Conservation (phyloP, 495 filamentous ascomycete species). For the Podospora bellae-mahoneyi region DNA sequence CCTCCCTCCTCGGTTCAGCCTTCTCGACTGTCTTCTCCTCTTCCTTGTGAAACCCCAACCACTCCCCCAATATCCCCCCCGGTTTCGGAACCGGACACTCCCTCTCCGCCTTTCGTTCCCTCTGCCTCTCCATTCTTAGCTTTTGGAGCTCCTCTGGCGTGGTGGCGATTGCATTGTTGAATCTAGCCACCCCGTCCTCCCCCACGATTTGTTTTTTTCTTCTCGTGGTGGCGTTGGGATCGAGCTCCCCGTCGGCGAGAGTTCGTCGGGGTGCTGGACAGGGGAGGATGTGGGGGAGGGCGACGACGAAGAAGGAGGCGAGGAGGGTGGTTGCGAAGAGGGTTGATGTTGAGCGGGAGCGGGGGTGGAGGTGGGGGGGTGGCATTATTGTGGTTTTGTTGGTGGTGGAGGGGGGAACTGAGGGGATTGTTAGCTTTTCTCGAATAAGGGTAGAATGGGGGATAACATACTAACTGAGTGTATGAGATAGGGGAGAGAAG, state of each 20-base stretch:
- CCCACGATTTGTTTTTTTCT: slow-evolving; percentile 38
- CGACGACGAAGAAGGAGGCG: slow-evolving; percentile 88
- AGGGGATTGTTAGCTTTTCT: neutral
- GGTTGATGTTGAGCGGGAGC: slow-evolving; percentile 83
- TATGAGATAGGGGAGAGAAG: neutral
- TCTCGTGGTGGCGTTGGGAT: slow-evolving; percentile 41
- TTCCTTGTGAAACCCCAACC: slow-evolving; percentile 61
- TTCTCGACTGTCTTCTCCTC: neutral
- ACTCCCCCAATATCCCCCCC: slow-evolving; percentile 64
- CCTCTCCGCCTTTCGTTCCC: slow-evolving; percentile 26
- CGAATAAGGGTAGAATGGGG: neutral
- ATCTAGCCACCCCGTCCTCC: slow-evolving; percentile 39
- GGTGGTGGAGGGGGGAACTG: neutral
- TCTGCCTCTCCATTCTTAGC: neutral
- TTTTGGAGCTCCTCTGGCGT: neutral
- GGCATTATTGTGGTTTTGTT: slow-evolving; percentile 55
- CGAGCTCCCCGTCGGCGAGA: slow-evolving; percentile 63
- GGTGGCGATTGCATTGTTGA: neutral
- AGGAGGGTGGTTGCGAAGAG: slow-evolving; percentile 93
- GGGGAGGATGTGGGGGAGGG: slow-evolving; percentile 84
- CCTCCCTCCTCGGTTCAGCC: neutral
- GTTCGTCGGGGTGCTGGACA: slow-evolving; percentile 80
- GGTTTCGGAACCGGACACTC: slow-evolving; percentile 88
- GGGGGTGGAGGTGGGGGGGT: slow-evolving; percentile 86
- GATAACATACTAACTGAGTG: neutral